Percentiles rank a stretch among this genome's conserved stretches.
phyloP scores from a whole-genome alignment of 257 asterid genomes.

The Nicotiana tabacum region DNA sequence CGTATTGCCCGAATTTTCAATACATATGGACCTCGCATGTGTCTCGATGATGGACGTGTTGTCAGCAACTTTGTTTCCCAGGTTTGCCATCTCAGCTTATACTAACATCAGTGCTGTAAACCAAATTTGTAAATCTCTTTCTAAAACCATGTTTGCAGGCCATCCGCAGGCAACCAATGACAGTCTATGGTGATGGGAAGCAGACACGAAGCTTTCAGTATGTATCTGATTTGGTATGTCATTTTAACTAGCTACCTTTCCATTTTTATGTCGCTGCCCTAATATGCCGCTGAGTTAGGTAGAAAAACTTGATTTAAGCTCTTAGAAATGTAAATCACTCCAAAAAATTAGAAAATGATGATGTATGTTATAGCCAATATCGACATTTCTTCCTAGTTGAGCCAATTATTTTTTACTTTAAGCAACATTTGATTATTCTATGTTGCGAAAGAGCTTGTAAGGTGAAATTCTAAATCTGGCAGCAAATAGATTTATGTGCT shows the following conservation, averaged over 20 bases:
- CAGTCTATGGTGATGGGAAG: slow-evolving; percentile 93
- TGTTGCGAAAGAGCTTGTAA: neutral
- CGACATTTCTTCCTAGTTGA: neutral
- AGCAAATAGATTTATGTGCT: neutral
- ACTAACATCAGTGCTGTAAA: neutral
- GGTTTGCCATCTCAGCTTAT: slow-evolving; percentile 39
- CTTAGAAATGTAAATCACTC: neutral
- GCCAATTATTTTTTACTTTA: neutral
- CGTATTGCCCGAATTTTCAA: slow-evolving; percentile 97
- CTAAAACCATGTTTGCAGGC: slow-evolving; percentile 42
- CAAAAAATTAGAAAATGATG: neutral
- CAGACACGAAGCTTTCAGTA: slow-evolving; percentile 94
- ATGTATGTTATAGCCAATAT: neutral
- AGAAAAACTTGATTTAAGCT: neutral
- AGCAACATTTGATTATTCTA: neutral
- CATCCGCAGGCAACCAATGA: slow-evolving; percentile 80
- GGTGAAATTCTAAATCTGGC: neutral
- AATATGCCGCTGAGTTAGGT: neutral
- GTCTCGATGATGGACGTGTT: slow-evolving; percentile 97
- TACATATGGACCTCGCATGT: slow-evolving; percentile 98
- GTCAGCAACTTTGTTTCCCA: slow-evolving; percentile 97
- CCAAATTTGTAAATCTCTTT: neutral
- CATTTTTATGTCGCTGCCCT: neutral
- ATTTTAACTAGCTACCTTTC: neutral
- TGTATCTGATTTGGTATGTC: slow-evolving; percentile 85